Base-by-base conservation (phyloP, 345 rosid genomes). In the Rhizophora apiculata region DNA sequence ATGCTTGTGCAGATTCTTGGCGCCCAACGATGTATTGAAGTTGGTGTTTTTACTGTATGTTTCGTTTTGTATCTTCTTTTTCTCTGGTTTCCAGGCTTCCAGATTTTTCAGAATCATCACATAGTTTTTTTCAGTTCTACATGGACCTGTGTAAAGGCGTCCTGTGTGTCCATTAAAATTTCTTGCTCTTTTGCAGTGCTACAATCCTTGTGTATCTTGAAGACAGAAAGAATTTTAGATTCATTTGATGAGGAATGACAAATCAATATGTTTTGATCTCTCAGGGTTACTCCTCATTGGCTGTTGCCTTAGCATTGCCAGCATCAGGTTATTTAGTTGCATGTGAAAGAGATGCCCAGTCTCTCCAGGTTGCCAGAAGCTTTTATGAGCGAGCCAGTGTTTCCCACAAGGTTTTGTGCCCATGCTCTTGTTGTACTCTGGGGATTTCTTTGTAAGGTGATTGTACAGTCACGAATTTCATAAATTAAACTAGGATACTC, bases 211-310 rank as follows among this genome's bases (percentile, higher is more conserved):
- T 39, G 46, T 43, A 43, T 43, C 49, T 43, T 43, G 49, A 13
- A 11, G 4, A 43, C 49, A 43, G 19, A 43, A 43, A 15, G 49
- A 43, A 3, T 13, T 24, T 21, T 24, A 56, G 60, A 24, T 4
- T 2, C 30, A 56, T 26, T 24, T 56, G 60, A 56, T 56, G 31
- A 10, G 60, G 29, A 22, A 24, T 22, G 31, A 9, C 16, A 11
- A 26, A 29, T 55, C 18, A 22, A 49, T 60, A 22, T 63, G 56
- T 8, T 43, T 68, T 46, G 16, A 70, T 51, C 29, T 48, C 52
- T 64, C 74, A 91, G 98, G 98, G 97, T 26, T 91, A 89, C 82
- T 91, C 98, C 18, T 94, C 98, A 6, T 77, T 94, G 87, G 93
- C 98, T 57, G 68, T 94, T 78, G 98, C 97, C 53, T 84, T 91